These are phyloP conservation scores for Closterium sp. DNA, from an alignment of 139 green algal genomes.

Conservation along the genomic window DNA sequence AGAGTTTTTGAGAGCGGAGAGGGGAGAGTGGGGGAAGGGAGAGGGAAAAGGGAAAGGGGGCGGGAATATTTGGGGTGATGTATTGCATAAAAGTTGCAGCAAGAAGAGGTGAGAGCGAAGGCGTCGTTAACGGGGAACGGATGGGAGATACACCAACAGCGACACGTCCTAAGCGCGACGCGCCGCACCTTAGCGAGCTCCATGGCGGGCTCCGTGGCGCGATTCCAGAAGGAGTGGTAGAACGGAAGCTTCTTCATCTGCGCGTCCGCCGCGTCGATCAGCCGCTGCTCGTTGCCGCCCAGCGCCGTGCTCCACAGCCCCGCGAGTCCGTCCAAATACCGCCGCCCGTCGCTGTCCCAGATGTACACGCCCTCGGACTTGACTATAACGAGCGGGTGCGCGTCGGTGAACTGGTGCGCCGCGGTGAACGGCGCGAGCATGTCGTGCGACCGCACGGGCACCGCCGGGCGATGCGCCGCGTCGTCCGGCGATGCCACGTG, in stretches of 20 bases:
- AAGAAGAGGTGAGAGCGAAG: not conserved
- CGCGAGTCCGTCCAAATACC: conserved; percentile 56
- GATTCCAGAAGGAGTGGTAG: conserved; percentile 60
- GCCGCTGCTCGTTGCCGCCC: conserved; percentile 41
- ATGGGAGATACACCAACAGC: no score
- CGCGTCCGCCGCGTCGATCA: conserved; percentile 34
- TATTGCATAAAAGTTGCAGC: not conserved
- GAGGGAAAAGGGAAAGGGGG: no score
- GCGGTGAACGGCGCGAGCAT: conserved; percentile 39
- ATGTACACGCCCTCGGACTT: conserved; percentile 51
- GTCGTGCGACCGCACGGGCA: conserved; percentile 13
- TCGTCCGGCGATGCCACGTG: not conserved
- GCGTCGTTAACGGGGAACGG: not conserved
- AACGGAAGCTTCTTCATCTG: conserved; percentile 52
- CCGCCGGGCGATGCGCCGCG: not conserved
- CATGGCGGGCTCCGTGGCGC: conserved; percentile 49
- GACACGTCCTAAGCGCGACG: not conserved
- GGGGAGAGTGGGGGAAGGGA: no score
- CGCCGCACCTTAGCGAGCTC: conserved; percentile 39
- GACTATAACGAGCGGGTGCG: conserved; percentile 34
- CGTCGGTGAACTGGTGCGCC: conserved; percentile 17
- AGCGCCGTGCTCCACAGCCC: conserved; percentile 54
- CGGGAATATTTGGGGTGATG: not conserved
- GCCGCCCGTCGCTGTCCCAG: conserved; percentile 47
- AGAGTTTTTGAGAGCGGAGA: no score